A percentile compares a stretch with the other conserved stretches of the same genome.
Conservation (phyloP, 345 rosid genomes). For the Erucastrum elatum region DNA sequence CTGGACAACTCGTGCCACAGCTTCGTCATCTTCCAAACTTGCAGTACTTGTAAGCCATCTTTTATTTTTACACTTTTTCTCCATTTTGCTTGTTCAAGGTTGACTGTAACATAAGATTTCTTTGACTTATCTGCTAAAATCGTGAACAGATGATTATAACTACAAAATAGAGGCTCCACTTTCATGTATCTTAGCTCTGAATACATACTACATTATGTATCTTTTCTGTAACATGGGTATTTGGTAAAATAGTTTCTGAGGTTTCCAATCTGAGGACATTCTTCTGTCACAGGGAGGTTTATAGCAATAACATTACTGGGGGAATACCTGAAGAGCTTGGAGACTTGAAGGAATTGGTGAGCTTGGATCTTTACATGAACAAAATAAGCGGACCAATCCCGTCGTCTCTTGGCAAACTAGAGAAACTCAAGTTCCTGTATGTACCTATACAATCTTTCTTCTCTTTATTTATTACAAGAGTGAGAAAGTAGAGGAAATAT, state of each 20-base stretch:
- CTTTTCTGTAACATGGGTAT: neutral
- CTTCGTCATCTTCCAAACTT: constrained; percentile 11
- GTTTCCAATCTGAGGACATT: neutral
- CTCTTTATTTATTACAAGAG: neutral
- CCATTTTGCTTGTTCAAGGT: too few species aligned
- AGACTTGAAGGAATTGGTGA: constrained; percentile 61
- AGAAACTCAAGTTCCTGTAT: constrained; percentile 67
- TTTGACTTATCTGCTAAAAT: too few species aligned
- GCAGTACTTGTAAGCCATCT: constrained; percentile 61
- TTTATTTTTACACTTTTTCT: too few species aligned
- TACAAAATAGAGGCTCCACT: neutral
- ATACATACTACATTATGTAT: too few species aligned
- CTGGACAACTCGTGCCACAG: constrained; percentile 30
- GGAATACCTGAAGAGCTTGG: constrained; percentile 73
- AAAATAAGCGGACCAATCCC: constrained; percentile 54
- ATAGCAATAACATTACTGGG: constrained; percentile 67
- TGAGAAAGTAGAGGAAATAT: neutral
- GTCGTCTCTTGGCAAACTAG: constrained; percentile 52
- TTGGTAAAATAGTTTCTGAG: neutral
- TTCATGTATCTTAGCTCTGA: constrained; percentile 13
- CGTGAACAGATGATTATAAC: neutral
- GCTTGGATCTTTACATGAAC: constrained; percentile 87
- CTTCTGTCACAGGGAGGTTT: constrained; percentile 68
- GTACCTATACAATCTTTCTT: constrained; percentile 23
- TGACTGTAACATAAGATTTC: neutral